Conservation (phyloP, 257 asterid genomes). For the Petunia secreta region DNA sequence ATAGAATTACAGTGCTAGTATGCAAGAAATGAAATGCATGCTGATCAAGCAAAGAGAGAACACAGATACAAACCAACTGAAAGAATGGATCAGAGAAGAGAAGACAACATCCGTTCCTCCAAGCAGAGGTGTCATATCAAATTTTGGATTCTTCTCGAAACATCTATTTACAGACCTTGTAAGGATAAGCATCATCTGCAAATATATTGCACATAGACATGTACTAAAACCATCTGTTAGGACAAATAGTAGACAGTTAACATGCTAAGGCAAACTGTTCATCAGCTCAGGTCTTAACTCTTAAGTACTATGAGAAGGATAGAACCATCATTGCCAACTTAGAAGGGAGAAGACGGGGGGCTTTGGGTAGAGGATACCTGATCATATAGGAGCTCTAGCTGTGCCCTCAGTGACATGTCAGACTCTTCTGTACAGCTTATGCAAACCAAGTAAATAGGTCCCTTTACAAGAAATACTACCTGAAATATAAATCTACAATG, state of each 20-base stretch:
- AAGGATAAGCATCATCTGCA: conserved; percentile 93
- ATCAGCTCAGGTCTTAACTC: neutral
- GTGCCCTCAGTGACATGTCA: conserved; percentile 82
- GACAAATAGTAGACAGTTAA: neutral
- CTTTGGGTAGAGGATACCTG: neutral
- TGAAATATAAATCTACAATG: conserved; percentile 39
- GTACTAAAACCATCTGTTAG: conserved; percentile 14
- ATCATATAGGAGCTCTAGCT: conserved; percentile 66
- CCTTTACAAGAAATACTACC: conserved; percentile 92
- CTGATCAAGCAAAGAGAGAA: conserved; percentile 18
- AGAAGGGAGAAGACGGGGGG: neutral
- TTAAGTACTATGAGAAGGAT: neutral
- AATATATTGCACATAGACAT: conserved; percentile 28
- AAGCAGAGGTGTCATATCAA: conserved; percentile 92
- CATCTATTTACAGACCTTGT: conserved; percentile 91
- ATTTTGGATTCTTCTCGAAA: conserved; percentile 92
- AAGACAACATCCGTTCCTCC: conserved; percentile 95
- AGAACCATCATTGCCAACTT: neutral
- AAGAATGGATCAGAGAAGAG: conserved; percentile 94
- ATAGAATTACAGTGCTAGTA: neutral
- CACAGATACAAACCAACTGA: conserved; percentile 69
- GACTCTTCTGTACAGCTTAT: conserved; percentile 96
- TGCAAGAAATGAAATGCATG: neutral
- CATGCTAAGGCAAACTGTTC: neutral
- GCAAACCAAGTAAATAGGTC: conserved; percentile 96